Evolutionary conservation across 495 filamentous ascomycete genomes (phyloP).

Genomic region (Lasiosphaeria hispida): DNA sequence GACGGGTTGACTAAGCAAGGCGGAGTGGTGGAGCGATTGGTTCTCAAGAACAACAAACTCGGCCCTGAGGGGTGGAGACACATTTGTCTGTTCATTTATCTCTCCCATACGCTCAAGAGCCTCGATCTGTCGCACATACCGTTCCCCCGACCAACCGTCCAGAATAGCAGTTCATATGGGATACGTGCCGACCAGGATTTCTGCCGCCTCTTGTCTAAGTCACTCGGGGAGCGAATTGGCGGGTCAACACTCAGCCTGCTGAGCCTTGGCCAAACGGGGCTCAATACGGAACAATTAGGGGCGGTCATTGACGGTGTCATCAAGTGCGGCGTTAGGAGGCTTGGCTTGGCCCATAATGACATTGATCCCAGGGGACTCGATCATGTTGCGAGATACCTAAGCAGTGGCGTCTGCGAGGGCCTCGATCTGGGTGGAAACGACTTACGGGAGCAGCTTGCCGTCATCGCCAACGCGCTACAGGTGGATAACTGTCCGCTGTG

Average conservation of each 20-base stretch:
- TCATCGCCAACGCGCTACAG: conserved; percentile 63
- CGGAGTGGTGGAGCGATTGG: conserved; percentile 81
- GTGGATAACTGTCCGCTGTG: conserved; percentile 60
- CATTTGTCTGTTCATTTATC: conserved; percentile 83
- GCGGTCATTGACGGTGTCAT: conserved; percentile 72
- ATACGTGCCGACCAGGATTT: conserved; percentile 27
- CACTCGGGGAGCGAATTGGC: conserved; percentile 70
- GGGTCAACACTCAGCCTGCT: conserved; percentile 78
- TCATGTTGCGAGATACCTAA: conserved; percentile 72
- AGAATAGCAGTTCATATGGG: conserved; percentile 4
- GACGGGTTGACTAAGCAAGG: conserved; percentile 42
- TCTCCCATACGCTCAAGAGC: conserved; percentile 80
- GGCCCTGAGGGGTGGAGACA: conserved; percentile 86
- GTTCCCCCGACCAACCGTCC: conserved; percentile 57
- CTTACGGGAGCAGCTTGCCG: conserved; percentile 61
- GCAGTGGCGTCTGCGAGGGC: conserved; percentile 74
- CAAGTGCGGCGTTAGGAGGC: conserved; percentile 68
- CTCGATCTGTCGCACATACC: conserved; percentile 82
- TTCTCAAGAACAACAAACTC: conserved; percentile 90
- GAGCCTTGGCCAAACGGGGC: conserved; percentile 73
- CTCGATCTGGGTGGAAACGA: conserved; percentile 94
- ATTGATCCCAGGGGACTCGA: conserved; percentile 69
- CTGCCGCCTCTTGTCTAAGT: conserved; percentile 60
- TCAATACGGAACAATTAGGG: conserved; percentile 66
- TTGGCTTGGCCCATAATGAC: conserved; percentile 79